Conservation (phyloP, 176 grass and related monocot genomes). For the Raddia guianensis region DNA sequence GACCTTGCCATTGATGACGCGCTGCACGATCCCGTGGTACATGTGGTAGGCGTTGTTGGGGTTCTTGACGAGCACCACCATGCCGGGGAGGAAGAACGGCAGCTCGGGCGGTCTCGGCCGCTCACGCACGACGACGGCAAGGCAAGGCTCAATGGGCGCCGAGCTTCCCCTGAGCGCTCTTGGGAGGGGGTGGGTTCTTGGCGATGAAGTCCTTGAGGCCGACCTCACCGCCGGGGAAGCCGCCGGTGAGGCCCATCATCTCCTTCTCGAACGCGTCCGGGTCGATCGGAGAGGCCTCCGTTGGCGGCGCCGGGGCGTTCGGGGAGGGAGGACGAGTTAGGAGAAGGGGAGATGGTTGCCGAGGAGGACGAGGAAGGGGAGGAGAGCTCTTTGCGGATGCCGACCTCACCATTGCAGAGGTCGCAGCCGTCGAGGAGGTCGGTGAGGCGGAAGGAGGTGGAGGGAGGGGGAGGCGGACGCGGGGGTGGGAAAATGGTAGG, state of each 20-base stretch:
- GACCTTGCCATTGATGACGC: slow-evolving; percentile 78
- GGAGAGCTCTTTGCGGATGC: slow-evolving; percentile 37
- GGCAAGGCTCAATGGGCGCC: not conserved
- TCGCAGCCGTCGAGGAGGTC: slow-evolving; percentile 38
- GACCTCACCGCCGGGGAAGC: slow-evolving; percentile 79
- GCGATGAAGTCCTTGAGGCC: slow-evolving; percentile 65
- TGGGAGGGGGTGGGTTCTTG: slow-evolving; percentile 61
- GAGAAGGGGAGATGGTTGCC: too few species aligned
- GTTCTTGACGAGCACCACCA: not conserved
- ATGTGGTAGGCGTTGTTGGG: slow-evolving; percentile 74
- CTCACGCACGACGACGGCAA: not conserved
- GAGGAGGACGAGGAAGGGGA: not conserved
- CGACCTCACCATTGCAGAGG: slow-evolving; percentile 41
- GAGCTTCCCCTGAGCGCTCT: not conserved
- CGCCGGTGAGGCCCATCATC: slow-evolving; percentile 80
- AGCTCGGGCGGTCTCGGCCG: slow-evolving; percentile 41
- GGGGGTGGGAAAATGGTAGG: not conserved
- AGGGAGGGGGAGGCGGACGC: not conserved
- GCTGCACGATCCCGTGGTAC: slow-evolving; percentile 80
- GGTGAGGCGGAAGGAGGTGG: slow-evolving; percentile 8
- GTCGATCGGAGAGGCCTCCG: not conserved
- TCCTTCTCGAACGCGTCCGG: slow-evolving; percentile 73
- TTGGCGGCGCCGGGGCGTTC: not conserved
- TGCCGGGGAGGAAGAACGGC: slow-evolving; percentile 27
- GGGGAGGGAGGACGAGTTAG: not conserved